phyloP scores from a whole-genome alignment of 2,329 filamentous ascomycete genomes.

The Cadophora sp. region DNA sequence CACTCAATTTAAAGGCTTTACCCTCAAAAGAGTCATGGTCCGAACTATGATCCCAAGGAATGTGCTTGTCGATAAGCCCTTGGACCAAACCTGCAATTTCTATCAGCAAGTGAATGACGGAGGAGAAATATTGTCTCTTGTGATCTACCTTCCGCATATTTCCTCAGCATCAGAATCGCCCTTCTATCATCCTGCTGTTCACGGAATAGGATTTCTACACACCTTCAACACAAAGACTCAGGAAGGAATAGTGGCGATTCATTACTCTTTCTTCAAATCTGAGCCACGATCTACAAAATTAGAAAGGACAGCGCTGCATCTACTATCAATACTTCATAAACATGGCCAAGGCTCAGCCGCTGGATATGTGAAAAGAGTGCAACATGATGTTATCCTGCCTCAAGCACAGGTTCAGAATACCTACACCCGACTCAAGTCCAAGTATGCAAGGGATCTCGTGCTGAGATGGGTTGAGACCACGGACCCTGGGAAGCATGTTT shows the following conservation, averaged over 20 bases:
- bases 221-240: slow-evolving; percentile 57
- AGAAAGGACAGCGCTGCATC: slow-evolving; percentile 69
- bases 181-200: slow-evolving; percentile 86
- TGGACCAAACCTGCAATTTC: slow-evolving; percentile 85
- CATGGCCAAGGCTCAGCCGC: slow-evolving; percentile 69
- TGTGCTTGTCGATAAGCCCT: slow-evolving; percentile 71
- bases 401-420: slow-evolving; percentile 81
- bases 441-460: slow-evolving; percentile 75
- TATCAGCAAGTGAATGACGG: slow-evolving; percentile 52
- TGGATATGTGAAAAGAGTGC: slow-evolving; percentile 81
- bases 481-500: slow-evolving; percentile 90
- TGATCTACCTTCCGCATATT: slow-evolving; percentile 82
- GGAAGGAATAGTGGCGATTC: slow-evolving; percentile 62
- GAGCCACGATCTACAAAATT: slow-evolving; percentile 54
- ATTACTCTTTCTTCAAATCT: slow-evolving; percentile 61
- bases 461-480: slow-evolving; percentile 85
- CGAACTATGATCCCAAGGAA: slow-evolving; percentile 84
- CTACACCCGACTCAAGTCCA: slow-evolving; percentile 79
- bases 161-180: slow-evolving; percentile 68
- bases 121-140: slow-evolving; percentile 55
- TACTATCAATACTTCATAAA: slow-evolving; percentile 74
- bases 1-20: slow-evolving; percentile 53
- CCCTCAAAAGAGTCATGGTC: slow-evolving; percentile 69
- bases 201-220: slow-evolving; percentile 78
- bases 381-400: slow-evolving; percentile 82